These are phyloP conservation scores for Oryza coarctata DNA, from an alignment of 176 grass and related monocot genomes.

Conservation along the genomic window DNA sequence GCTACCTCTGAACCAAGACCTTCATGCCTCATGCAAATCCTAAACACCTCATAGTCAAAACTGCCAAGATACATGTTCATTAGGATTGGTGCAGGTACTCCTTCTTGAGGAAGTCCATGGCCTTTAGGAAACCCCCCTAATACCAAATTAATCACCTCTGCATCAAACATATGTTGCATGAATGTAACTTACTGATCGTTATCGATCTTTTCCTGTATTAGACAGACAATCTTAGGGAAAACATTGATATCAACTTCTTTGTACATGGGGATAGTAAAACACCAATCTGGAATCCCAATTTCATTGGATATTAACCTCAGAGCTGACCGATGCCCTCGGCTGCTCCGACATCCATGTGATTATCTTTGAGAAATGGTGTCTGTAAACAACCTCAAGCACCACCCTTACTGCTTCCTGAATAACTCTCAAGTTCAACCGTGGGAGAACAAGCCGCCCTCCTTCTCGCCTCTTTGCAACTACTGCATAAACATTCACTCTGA, in stretches of 20 bases:
- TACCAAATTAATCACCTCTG: conserved; percentile 71
- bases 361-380: conserved; percentile 89
- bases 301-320: conserved; percentile 68
- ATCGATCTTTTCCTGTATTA: conserved; percentile 75
- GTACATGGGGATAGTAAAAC: conserved; percentile 77
- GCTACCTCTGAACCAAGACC: conserved; percentile 44
- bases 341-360: conserved; percentile 84
- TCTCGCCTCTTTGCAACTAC: conserved; percentile 44
- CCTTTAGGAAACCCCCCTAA: conserved; percentile 89
- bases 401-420: conserved; percentile 79
- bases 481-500: conserved; percentile 27
- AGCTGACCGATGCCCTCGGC: conserved; percentile 59
- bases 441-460: conserved; percentile 62
- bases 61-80: conserved; percentile 92
- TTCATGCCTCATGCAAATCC: conserved; percentile 86
- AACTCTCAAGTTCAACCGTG: conserved; percentile 72
- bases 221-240: conserved; percentile 56
- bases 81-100: conserved; percentile 77
- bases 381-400: conserved; percentile 77
- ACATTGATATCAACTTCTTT: conserved; percentile 63
- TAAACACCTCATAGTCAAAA: conserved; percentile 77
- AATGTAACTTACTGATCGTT: conserved; percentile 56
- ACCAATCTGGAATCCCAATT: conserved; percentile 70
- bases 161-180: conserved; percentile 80
- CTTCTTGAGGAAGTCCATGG: conserved; percentile 90